Base-by-base conservation (phyloP, 2,329 filamentous ascomycete genomes). In the Penicillium sp. region DNA sequence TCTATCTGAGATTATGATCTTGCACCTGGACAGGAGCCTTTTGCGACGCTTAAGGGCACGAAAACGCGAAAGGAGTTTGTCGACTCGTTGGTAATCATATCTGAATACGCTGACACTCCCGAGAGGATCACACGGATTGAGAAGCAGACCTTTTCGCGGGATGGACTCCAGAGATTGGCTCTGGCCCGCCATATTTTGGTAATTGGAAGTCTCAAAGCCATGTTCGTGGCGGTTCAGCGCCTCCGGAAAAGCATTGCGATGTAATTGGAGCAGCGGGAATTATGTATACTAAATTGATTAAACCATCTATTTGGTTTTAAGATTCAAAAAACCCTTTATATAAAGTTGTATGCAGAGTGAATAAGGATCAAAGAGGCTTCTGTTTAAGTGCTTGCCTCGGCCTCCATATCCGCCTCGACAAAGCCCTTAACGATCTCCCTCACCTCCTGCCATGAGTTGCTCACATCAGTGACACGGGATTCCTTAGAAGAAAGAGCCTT, bases 361-460 rank as follows among this genome's bases (percentile, higher is more conserved):
- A 40, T 22, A 40, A 37, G 59, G 55, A 52, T 35, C 46, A 49
- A 43, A 12, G 37, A 40, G 18, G n/a, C 35, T 40, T 40, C 11
- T 22, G 6, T 40, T 50, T 50, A 44, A 44, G 14, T 6, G n/a
- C 22, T 26, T 25, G 23, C 42, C 26, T 44, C 23, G 23, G 42
- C 42, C 42, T 44, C 27, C 23, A 44, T 44, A 26, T 26, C 42
- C 8, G 22, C 42, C 9, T 27, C 42, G 42, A 23, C 42, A 26
- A 26, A 27, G 22, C 42, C 23, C 46, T 49, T 49, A 11, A 49
- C 27, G 22, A 49, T 49, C 29, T 49, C 46, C 29, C 46, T 14
- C 14, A 49, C 46, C 14, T 23, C 29, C 22, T 49, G 12, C 46
- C 46, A 49, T 22, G 26, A 29, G 25, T 29, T 33, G 22, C 20